A percentile compares a stretch with the other conserved stretches of the same genome.
phyloP scores from a whole-genome alignment of 495 filamentous ascomycete genomes.

The Penicillium samsonianum region DNA sequence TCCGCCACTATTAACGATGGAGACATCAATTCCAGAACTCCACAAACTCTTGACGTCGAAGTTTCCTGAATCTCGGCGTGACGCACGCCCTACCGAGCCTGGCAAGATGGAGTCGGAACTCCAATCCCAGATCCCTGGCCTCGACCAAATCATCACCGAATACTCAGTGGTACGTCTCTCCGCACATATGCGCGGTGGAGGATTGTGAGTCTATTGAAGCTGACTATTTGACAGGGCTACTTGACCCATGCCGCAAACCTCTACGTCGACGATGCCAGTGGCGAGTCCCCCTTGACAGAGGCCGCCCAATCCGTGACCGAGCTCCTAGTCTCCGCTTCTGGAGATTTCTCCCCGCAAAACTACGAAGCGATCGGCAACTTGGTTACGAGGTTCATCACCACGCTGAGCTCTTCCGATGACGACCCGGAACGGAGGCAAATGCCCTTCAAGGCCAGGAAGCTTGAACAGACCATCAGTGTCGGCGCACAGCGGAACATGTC shows the following conservation, averaged over 20 bases:
- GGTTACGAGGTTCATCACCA: constrained; percentile 87
- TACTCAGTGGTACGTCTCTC: constrained; percentile 69
- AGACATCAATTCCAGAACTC: constrained; percentile 5
- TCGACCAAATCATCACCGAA: constrained; percentile 87
- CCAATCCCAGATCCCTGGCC: constrained; percentile 77
- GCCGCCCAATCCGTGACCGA: constrained; percentile 81
- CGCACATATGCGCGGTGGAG: constrained; percentile 5
- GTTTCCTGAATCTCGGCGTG: not conserved
- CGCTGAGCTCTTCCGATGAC: constrained; percentile 73
- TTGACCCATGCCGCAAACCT: constrained; percentile 86
- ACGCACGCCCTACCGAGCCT: not conserved
- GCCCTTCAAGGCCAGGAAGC: constrained; percentile 73
- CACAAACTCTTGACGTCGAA: constrained; percentile 16
- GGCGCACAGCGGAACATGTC: constrained; percentile 93
- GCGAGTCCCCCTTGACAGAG: constrained; percentile 74
- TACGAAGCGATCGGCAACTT: constrained; percentile 75
- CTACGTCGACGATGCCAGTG: constrained; percentile 70
- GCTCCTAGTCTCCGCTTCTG: constrained; percentile 87
- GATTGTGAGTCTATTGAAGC: constrained; percentile 10
- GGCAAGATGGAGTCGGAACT: constrained; percentile 86
- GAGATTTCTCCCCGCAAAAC: constrained; percentile 68
- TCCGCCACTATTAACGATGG: constrained; percentile 22
- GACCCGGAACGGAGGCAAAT: constrained; percentile 68
- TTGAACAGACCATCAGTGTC: constrained; percentile 96
- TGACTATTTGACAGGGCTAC: constrained; percentile 61